phyloP scores from a whole-genome alignment of 805 yeast genomes.

The Alloascoidea hylecoeti region DNA sequence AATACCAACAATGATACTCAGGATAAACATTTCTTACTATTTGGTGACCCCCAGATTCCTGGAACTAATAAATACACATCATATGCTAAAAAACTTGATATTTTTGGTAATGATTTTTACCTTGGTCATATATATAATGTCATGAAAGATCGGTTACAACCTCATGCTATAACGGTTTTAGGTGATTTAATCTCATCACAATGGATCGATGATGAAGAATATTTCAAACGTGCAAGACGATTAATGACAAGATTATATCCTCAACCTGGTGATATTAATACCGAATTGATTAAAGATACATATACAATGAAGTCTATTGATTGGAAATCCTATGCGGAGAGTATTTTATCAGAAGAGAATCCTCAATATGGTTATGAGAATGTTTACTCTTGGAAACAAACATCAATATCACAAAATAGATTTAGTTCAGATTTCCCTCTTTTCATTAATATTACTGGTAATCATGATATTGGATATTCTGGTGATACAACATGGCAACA shows the following conservation, averaged over 20 bases:
- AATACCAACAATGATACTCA: no score
- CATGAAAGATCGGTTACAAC: conserved; percentile 50
- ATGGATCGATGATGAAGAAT: conserved; percentile 87
- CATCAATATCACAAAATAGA: conserved; percentile 11
- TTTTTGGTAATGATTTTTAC: conserved; percentile 80
- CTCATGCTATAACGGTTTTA: conserved; percentile 76
- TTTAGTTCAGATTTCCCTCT: conserved; percentile 39
- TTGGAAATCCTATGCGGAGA: conserved; percentile 30
- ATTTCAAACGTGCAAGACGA: conserved; percentile 63
- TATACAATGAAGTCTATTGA: conserved; percentile 37
- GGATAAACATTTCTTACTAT: conserved; percentile 57
- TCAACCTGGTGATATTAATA: conserved; percentile 35
- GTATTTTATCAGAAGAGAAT: conserved; percentile 16
- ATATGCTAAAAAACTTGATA: conserved; percentile 64
- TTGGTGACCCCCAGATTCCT: conserved; percentile 96
- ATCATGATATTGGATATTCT: conserved; percentile 90
- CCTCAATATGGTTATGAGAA: conserved; percentile 20
- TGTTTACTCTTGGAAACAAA: conserved; percentile 51
- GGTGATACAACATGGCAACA: conserved; percentile 94
- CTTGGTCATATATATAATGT: conserved; percentile 69
- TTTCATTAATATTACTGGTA: conserved; percentile 79
- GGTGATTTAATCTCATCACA: conserved; percentile 91
- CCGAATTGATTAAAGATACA: conserved; percentile 31
- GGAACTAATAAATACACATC: conserved; percentile 70
- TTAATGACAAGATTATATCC: conserved; percentile 60